A percentile compares a stretch with the other conserved stretches of the same genome.
Conservation (phyloP, 2,329 filamentous ascomycete species). For the Podosphaera leucotricha region DNA sequence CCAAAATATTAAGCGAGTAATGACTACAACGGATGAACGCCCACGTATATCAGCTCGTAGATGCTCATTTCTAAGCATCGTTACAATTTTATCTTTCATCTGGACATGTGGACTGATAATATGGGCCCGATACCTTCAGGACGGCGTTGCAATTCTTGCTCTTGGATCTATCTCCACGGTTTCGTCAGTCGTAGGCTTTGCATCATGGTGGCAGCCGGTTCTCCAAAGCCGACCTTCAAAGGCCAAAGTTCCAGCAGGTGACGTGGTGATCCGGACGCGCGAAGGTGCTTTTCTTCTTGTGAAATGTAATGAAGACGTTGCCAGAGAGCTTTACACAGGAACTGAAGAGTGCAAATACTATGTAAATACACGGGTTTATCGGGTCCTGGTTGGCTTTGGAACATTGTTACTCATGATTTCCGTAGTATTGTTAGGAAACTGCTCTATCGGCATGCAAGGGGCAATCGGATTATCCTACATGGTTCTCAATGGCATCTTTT, state of each 20-base stretch:
- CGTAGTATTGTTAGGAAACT: slow-evolving; percentile 37
- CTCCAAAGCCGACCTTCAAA: slow-evolving; percentile 27
- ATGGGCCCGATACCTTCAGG: slow-evolving; percentile 20
- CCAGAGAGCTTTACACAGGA: slow-evolving; percentile 36
- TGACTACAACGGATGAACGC: slow-evolving; percentile 13
- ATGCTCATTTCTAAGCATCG: slow-evolving; percentile 28
- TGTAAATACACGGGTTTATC: slow-evolving; percentile 23
- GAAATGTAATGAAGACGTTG: slow-evolving; percentile 32
- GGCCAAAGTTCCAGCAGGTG: slow-evolving; percentile 24
- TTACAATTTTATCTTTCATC: slow-evolving; percentile 27
- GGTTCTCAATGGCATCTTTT: slow-evolving; percentile 34
- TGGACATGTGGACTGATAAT: slow-evolving; percentile 25
- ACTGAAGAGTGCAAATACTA: slow-evolving; percentile 35
- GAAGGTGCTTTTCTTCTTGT: slow-evolving; percentile 35
- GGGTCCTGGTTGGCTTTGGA: slow-evolving; percentile 29
- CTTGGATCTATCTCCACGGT: slow-evolving; percentile 27
- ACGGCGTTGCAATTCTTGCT: slow-evolving; percentile 28
- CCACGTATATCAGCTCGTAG: slow-evolving; percentile 25
- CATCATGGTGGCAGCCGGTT: slow-evolving; percentile 32
- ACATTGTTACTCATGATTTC: slow-evolving; percentile 37
- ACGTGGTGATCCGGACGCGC: slow-evolving; percentile 37
- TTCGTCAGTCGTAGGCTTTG: slow-evolving; percentile 29
- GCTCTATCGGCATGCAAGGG: slow-evolving; percentile 34
- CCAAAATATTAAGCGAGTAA: slow-evolving; percentile 5
- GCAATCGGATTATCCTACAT: slow-evolving; percentile 34